Conservation (phyloP, 2,329 filamentous ascomycete genomes). For the Thelonectria blattea region DNA sequence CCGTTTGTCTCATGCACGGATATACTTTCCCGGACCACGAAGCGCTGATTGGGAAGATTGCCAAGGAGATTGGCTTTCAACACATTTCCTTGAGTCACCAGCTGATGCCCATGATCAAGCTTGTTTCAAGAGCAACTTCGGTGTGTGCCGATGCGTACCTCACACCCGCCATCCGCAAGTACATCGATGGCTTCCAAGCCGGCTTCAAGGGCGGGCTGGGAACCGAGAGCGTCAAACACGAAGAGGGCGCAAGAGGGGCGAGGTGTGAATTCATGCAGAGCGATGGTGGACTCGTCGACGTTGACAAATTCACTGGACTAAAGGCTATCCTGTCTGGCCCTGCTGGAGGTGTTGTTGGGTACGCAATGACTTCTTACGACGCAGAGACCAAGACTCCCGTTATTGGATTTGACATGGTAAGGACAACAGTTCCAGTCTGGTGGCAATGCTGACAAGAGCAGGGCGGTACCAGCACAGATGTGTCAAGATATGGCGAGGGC, state of each 20-base stretch:
- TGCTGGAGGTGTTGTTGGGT: slow-evolving; percentile 92
- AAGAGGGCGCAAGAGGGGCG: slow-evolving; percentile 69
- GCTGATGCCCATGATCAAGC: slow-evolving; percentile 53
- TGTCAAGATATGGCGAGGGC: slow-evolving; percentile 84
- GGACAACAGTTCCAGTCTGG: background rate
- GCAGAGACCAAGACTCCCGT: slow-evolving; percentile 80
- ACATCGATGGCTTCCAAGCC: slow-evolving; percentile 74
- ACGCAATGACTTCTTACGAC: slow-evolving; percentile 90
- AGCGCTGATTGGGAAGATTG: slow-evolving; percentile 75
- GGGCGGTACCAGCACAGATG: slow-evolving; percentile 89
- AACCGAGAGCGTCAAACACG: slow-evolving; percentile 72
- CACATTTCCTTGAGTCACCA: slow-evolving; percentile 69
- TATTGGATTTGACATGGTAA: slow-evolving; percentile 90
- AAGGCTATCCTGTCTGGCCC: slow-evolving; percentile 88
- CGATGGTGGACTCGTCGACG: slow-evolving; percentile 75
- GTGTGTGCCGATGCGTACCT: slow-evolving; percentile 53
- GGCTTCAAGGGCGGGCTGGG: slow-evolving; percentile 85
- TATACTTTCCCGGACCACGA: slow-evolving; percentile 93
- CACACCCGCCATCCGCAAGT: slow-evolving; percentile 50
- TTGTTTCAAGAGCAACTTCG: slow-evolving; percentile 50
- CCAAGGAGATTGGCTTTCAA: slow-evolving; percentile 73
- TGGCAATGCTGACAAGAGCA: slow-evolving; percentile 26
- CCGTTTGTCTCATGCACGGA: slow-evolving; percentile 89
- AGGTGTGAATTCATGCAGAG: slow-evolving; percentile 96
- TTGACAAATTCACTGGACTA: slow-evolving; percentile 82